A percentile compares a stretch with the other conserved stretches of the same genome.
Conservation (phyloP, 352 stramenopile genomes). For the Plasmopara halstedii region DNA sequence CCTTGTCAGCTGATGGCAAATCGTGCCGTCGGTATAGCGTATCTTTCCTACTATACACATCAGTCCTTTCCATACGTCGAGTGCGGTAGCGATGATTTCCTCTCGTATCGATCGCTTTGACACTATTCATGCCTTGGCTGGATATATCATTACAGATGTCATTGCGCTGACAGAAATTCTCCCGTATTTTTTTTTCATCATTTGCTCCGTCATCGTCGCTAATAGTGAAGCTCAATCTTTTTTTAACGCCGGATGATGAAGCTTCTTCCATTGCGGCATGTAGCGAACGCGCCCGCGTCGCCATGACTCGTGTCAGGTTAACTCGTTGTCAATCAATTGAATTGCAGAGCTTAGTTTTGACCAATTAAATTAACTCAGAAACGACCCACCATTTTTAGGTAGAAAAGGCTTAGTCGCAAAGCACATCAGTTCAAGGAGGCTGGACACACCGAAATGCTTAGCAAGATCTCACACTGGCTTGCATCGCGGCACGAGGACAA, state of each 20-base stretch:
- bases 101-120: background rate
- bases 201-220: slow-evolving; percentile 18
- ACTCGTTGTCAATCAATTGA: background rate
- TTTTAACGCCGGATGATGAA: slow-evolving; percentile 24
- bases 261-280: slow-evolving; percentile 20
- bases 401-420: slow-evolving; percentile 5
- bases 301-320: slow-evolving; percentile 8
- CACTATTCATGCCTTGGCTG: background rate
- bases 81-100: slow-evolving; percentile 24
- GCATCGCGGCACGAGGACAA: slow-evolving; percentile 49
- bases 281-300: slow-evolving; percentile 18
- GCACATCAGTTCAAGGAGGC: slow-evolving; percentile 3
- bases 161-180: slow-evolving; percentile 1
- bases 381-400: slow-evolving; percentile 12
- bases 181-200: slow-evolving; percentile 9
- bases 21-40: slow-evolving; percentile 7
- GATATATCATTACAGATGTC: slow-evolving; percentile 3
- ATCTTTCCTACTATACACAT: slow-evolving; percentile 18
- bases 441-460: slow-evolving; percentile 34
- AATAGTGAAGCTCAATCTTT: slow-evolving; percentile 28
- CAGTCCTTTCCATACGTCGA: slow-evolving; percentile 17
- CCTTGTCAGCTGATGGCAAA: slow-evolving; percentile 10
- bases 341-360: no score
- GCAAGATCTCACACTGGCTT: slow-evolving; percentile 60
- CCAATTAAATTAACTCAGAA: no score